Percentiles rank a stretch among this genome's conserved stretches.
phyloP scores from a whole-genome alignment of 1,284 basidiomycete species.

The Naganishia sp. region DNA sequence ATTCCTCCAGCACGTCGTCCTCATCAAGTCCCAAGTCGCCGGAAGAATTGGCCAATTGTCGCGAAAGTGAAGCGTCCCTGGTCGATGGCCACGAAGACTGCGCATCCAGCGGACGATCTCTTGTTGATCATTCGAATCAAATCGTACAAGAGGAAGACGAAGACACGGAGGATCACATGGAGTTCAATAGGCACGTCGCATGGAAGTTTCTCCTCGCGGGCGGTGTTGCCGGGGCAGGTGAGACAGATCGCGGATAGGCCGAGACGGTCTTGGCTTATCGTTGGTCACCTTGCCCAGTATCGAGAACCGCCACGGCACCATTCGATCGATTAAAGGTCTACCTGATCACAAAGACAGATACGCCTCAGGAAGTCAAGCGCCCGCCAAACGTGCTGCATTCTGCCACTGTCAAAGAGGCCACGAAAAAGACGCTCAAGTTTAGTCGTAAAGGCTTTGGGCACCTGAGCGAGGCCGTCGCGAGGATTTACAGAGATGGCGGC shows the following conservation, averaged over 20 bases:
- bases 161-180: slow-evolving; percentile 63
- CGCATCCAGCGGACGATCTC: slow-evolving; percentile 45
- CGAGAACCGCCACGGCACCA: slow-evolving; percentile 92
- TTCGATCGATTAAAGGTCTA: slow-evolving; percentile 98
- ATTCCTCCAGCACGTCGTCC: neutral
- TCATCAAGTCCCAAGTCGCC: slow-evolving; percentile 6
- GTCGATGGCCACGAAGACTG: slow-evolving; percentile 53
- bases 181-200: slow-evolving; percentile 70
- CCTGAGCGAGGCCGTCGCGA: slow-evolving; percentile 69
- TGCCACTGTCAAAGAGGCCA: slow-evolving; percentile 33
- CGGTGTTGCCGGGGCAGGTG: slow-evolving; percentile 88
- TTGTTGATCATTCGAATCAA: slow-evolving; percentile 40
- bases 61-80: slow-evolving; percentile 38
- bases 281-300: slow-evolving; percentile 61
- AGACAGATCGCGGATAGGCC: slow-evolving; percentile 37
- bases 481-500: slow-evolving; percentile 82
- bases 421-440: slow-evolving; percentile 35
- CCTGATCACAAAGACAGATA: slow-evolving; percentile 74
- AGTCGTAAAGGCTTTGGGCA: slow-evolving; percentile 62
- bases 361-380: slow-evolving; percentile 37
- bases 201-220: slow-evolving; percentile 90
- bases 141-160: slow-evolving; percentile 61
- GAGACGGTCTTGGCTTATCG: no score
- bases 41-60: slow-evolving; percentile 38
- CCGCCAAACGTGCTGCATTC: slow-evolving; percentile 56